A percentile compares a stretch with the other conserved stretches of the same genome.
Evolutionary conservation across 208 protist genomes (phyloP).

Genomic region (Crithidia brevicula): DNA sequence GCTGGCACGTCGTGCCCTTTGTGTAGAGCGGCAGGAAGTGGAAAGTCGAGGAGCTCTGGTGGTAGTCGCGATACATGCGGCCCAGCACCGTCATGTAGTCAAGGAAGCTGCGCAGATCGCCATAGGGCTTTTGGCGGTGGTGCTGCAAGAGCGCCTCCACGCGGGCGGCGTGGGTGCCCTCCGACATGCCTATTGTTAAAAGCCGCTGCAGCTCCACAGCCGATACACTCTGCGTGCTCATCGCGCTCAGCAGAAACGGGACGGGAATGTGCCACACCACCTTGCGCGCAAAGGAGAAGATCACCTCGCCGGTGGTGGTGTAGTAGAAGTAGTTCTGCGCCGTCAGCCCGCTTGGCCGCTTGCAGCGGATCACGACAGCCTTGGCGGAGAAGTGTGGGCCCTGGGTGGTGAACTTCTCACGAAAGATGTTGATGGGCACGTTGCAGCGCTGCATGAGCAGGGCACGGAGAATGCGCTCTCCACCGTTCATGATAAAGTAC

Average conservation of each 20-base stretch:
- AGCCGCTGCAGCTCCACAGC: slow-evolving; percentile 66
- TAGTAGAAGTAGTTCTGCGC: slow-evolving; percentile 98
- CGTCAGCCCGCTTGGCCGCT: slow-evolving; percentile 92
- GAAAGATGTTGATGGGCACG: slow-evolving; percentile 93
- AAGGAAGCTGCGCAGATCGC: slow-evolving; percentile 64
- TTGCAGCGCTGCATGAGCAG: slow-evolving; percentile 96
- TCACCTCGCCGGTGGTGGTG: slow-evolving; percentile 84
- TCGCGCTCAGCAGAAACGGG: slow-evolving; percentile 68
- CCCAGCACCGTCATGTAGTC: slow-evolving; percentile 85
- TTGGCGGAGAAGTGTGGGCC: slow-evolving; percentile 96
- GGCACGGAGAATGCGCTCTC: slow-evolving; percentile 97
- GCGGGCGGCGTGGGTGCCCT: slow-evolving; percentile 57
- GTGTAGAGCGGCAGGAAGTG: slow-evolving; percentile 83
- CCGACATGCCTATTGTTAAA: slow-evolving; percentile 72
- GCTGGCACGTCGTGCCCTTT: slow-evolving; percentile 69
- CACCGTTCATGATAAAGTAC: slow-evolving; percentile 99
- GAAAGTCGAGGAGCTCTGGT: slow-evolving; percentile 68
- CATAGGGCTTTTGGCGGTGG: slow-evolving; percentile 83
- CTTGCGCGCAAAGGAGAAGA: slow-evolving; percentile 89
- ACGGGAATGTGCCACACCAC: slow-evolving; percentile 89
- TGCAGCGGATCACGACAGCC: slow-evolving; percentile 95
- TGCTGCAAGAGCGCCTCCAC: slow-evolving; percentile 91
- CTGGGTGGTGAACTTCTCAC: slow-evolving; percentile 90
- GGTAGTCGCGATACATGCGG: slow-evolving; percentile 82
- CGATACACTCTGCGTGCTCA: slow-evolving; percentile 64